These are phyloP conservation scores for Syncephalastrum sp. DNA, from an alignment of 371 early-diverging fungal genomes.

Conservation along the genomic window DNA sequence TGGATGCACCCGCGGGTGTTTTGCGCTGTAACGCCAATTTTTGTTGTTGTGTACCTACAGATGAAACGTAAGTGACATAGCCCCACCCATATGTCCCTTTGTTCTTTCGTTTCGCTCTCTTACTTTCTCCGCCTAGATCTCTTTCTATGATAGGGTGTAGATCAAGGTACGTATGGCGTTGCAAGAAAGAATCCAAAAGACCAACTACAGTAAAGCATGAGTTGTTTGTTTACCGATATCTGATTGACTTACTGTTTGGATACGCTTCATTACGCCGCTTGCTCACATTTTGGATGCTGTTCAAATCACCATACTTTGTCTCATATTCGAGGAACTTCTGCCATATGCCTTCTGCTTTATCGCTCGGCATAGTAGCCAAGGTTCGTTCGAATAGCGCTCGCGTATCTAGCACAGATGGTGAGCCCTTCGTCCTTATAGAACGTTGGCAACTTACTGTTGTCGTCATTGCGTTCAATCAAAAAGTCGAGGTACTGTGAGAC, in stretches of 20 bases:
- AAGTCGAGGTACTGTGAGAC: constrained; percentile 83
- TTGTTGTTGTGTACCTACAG: too few relatives aligned
- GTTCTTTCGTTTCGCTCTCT: background rate
- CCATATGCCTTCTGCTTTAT: constrained; percentile 77
- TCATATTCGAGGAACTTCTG: constrained; percentile 81
- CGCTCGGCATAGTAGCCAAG: constrained; percentile 69
- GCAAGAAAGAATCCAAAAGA: constrained; percentile 53
- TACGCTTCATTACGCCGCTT: constrained; percentile 74
- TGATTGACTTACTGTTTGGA: constrained; percentile 42
- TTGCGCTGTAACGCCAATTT: too few relatives aligned
- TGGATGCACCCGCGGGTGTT: too few relatives aligned
- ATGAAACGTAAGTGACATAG: too few relatives aligned
- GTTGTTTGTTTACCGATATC: background rate
- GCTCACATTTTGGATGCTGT: constrained; percentile 72
- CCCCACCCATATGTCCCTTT: background rate
- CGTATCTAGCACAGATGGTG: constrained; percentile 55
- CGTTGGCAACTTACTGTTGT: constrained; percentile 64
- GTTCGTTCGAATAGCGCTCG: constrained; percentile 87
- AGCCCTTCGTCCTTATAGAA: background rate
- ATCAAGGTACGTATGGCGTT: constrained; percentile 67
- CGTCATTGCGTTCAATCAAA: constrained; percentile 86
- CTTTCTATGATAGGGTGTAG: constrained; percentile 56
- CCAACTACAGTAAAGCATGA: constrained; percentile 21
- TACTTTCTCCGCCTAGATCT: constrained; percentile 55
- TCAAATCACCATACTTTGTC: constrained; percentile 83